Evolutionary conservation across 495 filamentous ascomycete species (phyloP).

Genomic region (Aspergillus cavernicola): DNA sequence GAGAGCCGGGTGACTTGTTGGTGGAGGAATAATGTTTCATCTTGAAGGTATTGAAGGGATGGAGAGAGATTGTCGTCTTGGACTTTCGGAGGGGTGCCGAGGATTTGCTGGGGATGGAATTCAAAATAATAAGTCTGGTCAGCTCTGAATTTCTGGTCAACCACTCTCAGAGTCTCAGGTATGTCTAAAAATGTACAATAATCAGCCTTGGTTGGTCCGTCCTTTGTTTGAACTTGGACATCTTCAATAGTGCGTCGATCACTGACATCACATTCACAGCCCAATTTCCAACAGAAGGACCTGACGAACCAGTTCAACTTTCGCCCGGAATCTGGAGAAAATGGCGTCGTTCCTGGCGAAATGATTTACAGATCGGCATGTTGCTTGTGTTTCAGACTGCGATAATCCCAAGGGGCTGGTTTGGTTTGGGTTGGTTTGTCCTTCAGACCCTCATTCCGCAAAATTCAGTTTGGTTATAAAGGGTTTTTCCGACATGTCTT

Average conservation of each 20-base stretch:
- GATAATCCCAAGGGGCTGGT: slow-evolving; percentile 19
- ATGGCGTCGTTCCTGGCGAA: not conserved
- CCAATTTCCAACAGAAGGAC: slow-evolving; percentile 4
- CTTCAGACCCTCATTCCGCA: not conserved
- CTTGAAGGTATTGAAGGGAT: slow-evolving; percentile 28
- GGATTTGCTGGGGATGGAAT: slow-evolving; percentile 23
- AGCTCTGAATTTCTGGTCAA: no score
- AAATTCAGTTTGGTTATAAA: slow-evolving; percentile 2
- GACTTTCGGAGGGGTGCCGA: slow-evolving; percentile 23
- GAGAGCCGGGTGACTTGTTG: slow-evolving; percentile 37
- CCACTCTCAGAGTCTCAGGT: no score
- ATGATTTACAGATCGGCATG: slow-evolving; percentile 18
- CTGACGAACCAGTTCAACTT: slow-evolving; percentile 12
- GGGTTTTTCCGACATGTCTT: not conserved
- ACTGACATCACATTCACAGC: slow-evolving; percentile 17
- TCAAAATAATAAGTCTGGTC: no score
- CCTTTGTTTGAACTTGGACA: slow-evolving; percentile 4
- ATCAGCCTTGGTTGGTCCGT: no score
- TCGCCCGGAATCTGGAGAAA: slow-evolving; percentile 11
- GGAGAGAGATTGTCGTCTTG: slow-evolving; percentile 28
- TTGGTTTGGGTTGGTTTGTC: not conserved
- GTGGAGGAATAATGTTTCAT: slow-evolving; percentile 24
- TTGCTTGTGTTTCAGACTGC: slow-evolving; percentile 15
- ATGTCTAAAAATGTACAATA: no score
- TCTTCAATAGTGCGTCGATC: slow-evolving; percentile 22